Evolutionary conservation across 805 yeast genomes (phyloP), one percentile per base, ranked within the genome.

Genomic region (Starmerella asiatica): DNA sequence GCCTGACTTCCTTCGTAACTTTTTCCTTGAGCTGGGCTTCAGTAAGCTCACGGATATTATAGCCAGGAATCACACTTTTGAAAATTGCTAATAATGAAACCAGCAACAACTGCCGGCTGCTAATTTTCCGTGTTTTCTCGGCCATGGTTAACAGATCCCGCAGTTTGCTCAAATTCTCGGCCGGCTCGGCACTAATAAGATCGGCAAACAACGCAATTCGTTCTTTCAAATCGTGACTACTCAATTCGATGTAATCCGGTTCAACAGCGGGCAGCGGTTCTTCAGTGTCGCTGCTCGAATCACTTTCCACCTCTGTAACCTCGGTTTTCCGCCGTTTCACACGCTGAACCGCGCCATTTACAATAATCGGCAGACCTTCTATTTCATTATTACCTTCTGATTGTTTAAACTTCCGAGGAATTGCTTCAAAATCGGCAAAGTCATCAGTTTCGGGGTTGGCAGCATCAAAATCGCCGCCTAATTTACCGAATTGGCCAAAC

Each of bases 41-140:
- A 2, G 84, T 69, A 38, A 91, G 65, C 2, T 93, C 79, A 56
- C 94, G 69, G 38, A 88, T 84, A 44, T 76, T 71, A 59, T 88
- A 88, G 6, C 91, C 78, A 2, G 98, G 98, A 1, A 91, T 76
- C 34, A 91, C 71, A 40, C 79, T 71, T 51, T 82, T 83, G 67
- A 83, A 83, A 3, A 84, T 81, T 0, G 93, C 83, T 2, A 84
- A 78, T 44, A 86, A 67, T 0, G 97, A 78, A 46, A 84, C 62
- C 44, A 85, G 62, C 0, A 94, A 71, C 39, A 85, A 65, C 58
- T 80, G 52, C 70, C 78, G 40, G 71, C 48, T 76, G 49, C 69
- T 70, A 2, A 91, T 77, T 42, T 44, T 49, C 34, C 39, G 38
- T 26, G 53, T 47, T 15, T 48, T 44, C 11, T 52, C 54, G 4